These are phyloP conservation scores for Yamadazyma diddensiae DNA, from an alignment of 1,139 yeast genomes.

Conservation along the genomic window DNA sequence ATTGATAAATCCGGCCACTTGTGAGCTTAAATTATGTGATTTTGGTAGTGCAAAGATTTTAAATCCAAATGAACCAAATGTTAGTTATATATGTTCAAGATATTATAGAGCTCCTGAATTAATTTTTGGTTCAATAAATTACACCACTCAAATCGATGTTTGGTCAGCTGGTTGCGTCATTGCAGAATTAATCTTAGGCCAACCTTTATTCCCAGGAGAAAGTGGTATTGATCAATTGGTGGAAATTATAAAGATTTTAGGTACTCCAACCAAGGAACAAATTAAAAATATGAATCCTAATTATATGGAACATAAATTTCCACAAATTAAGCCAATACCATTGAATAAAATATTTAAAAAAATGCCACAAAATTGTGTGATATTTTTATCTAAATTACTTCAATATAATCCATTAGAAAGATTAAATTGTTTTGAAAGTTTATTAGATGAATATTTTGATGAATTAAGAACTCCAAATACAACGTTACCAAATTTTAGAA, in stretches of 20 bases:
- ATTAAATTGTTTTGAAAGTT: slow-evolving; percentile 64
- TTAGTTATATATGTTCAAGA: slow-evolving; percentile 75
- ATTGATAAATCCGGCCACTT: slow-evolving; percentile 65
- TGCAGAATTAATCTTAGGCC: slow-evolving; percentile 94
- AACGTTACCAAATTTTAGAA: slow-evolving; percentile 52
- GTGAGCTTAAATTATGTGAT: slow-evolving; percentile 72
- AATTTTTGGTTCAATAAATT: slow-evolving; percentile 86
- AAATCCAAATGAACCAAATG: slow-evolving; percentile 71
- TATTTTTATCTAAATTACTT: slow-evolving; percentile 55
- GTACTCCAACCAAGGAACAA: slow-evolving; percentile 93
- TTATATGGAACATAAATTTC: slow-evolving; percentile 96
- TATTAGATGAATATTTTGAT: slow-evolving; percentile 73
- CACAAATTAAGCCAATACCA: slow-evolving; percentile 93
- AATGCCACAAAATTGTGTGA: slow-evolving; percentile 58
- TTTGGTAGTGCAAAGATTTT: slow-evolving; percentile 79
- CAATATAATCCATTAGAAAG: slow-evolving; percentile 78
- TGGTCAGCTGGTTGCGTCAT: slow-evolving; percentile 99
- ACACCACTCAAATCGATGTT: slow-evolving; percentile 94
- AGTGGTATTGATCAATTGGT: slow-evolving; percentile 96
- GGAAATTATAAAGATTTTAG: slow-evolving; percentile 91
- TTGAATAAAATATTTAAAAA: slow-evolving; percentile 78
- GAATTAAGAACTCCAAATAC: slow-evolving; percentile 61
- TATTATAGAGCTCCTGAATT: slow-evolving; percentile 85
- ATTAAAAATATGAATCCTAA: slow-evolving; percentile 95
- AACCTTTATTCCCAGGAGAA: slow-evolving; percentile 96